Percentiles rank a stretch among this genome's conserved stretches.
These are phyloP conservation scores for Plasmodium chabaudi DNA, from an alignment of 169 alveolate genomes.

Conservation along the genomic window DNA sequence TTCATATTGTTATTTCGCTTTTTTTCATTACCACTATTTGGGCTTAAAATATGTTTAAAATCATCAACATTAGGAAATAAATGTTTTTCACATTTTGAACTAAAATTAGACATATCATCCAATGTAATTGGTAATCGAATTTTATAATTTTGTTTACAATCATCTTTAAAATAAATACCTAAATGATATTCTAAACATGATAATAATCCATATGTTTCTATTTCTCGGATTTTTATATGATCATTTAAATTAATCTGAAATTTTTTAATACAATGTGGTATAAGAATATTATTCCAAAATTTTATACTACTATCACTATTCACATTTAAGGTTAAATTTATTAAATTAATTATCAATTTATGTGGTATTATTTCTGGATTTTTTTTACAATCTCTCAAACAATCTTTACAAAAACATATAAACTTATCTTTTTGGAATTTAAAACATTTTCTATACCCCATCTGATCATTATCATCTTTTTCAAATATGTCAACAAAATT, in stretches of 20 bases:
- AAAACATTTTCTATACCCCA: neutral
- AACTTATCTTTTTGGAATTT: neutral
- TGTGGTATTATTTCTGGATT: conserved; percentile 70
- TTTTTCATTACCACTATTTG: neutral
- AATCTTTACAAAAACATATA: conserved; percentile 53
- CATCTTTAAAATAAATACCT: conserved; percentile 61
- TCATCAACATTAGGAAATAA: conserved; percentile 38
- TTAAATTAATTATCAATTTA: conserved; percentile 43
- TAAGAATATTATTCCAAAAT: conserved; percentile 55
- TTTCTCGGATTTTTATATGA: conserved; percentile 46
- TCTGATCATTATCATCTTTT: too few relatives aligned
- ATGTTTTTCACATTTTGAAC: conserved; percentile 13
- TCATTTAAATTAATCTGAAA: conserved; percentile 42
- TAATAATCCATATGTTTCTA: conserved; percentile 40
- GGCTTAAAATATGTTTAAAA: conserved; percentile 18
- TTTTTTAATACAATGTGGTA: conserved; percentile 51
- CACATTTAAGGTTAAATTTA: conserved; percentile 68
- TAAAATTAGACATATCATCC: conserved; percentile 54
- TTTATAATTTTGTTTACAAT: conserved; percentile 34
- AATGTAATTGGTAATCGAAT: conserved; percentile 58
- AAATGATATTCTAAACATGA: conserved; percentile 56
- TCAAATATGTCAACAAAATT: too few relatives aligned
- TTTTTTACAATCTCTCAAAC: conserved; percentile 37
- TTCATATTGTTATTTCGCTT: neutral
- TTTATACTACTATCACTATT: conserved; percentile 14